phyloP scores from a whole-genome alignment of 2,329 filamentous ascomycete genomes.

The Boeremia exigua region DNA sequence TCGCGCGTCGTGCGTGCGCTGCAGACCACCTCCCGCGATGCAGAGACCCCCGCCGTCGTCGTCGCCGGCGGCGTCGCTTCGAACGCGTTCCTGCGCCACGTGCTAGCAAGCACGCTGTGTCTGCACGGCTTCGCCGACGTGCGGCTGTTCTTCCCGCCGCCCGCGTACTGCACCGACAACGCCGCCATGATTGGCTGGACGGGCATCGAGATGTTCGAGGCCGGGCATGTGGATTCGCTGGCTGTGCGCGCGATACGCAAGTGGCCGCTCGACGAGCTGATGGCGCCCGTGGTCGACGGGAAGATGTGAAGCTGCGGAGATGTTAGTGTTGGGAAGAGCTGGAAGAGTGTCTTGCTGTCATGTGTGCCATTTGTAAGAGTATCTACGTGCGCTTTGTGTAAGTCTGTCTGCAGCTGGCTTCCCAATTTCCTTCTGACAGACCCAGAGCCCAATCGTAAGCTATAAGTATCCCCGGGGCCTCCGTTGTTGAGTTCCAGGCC shows the following conservation, averaged over 20 bases:
- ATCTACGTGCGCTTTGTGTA: too few relatives aligned
- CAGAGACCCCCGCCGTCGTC: constrained; percentile 64
- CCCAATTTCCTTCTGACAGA: too few relatives aligned
- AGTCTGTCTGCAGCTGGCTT: too few relatives aligned
- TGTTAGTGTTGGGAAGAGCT: too few relatives aligned
- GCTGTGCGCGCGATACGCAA: constrained; percentile 44
- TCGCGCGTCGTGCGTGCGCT: constrained; percentile 76
- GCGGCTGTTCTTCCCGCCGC: constrained; percentile 74
- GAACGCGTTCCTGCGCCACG: constrained; percentile 76
- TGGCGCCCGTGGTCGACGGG: constrained; percentile 33
- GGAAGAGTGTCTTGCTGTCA: too few relatives aligned
- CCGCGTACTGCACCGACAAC: constrained; percentile 86
- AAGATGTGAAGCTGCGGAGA: too few relatives aligned
- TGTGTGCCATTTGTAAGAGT: too few relatives aligned
- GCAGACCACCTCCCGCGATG: constrained; percentile 30
- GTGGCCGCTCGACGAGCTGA: constrained; percentile 45
- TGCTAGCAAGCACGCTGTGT: constrained; percentile 67
- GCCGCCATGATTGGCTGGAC: constrained; percentile 98
- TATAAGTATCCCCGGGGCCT: too few relatives aligned
- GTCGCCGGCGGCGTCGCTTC: constrained; percentile 90
- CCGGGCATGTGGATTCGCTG: constrained; percentile 60
- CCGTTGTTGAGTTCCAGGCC: too few relatives aligned
- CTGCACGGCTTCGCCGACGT: constrained; percentile 69
- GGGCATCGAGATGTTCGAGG: constrained; percentile 88
- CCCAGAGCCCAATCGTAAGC: too few relatives aligned